Evolutionary conservation across 208 protist genomes (phyloP), one percentile per base, ranked within the genome.

Genomic region (Trypanosoma caninum): DNA sequence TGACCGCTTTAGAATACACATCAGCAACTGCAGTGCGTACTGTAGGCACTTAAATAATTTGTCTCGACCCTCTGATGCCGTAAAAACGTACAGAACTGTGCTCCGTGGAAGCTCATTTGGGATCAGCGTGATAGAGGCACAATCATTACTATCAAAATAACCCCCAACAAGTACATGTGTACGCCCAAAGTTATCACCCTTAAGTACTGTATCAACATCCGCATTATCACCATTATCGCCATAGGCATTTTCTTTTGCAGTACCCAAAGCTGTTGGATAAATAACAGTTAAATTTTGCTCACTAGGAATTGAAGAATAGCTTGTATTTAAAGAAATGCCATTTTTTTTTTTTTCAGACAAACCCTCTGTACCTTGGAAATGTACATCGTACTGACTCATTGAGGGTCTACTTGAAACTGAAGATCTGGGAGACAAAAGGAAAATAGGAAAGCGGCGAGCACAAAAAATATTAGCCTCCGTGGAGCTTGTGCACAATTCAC

Each of bases 11-110:
- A 91, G 59, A 50, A 92, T 63, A 59, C 84, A 91, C 40, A 94
- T 88, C 40, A 77, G 22, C 14, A 91, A 46, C 55, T 89, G 81
- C 72, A 92, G 67, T 20, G 25, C 75, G 77, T 90, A 94, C 70
- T 94, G 88, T 3, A 87, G 67, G 41, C 69, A 65, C 63, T 94
- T 94, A 69, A 94, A 94, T 45, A 92, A 69, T 41, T 78, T 65
- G 41, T 94, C 88, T 14, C 88, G 77, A 3, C 88, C 88, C 31
- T 94, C 88, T 10, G 82, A 91, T 23, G 88, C 81, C 37, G 88
- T 94, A 3, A 94, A 58, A 18, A 94, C 82, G 68, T 94, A 94
- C 2, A 94, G 73, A 34, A 94, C 45, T 40, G 82, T 89, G 59
- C 82, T 90, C 1, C 73, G 76, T 11, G 88, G 88, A 41, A 94